Evolutionary conservation across 2,329 filamentous ascomycete species (phyloP), one percentile per base, ranked within the genome.

Genomic region (Metarhizium robertsii): DNA sequence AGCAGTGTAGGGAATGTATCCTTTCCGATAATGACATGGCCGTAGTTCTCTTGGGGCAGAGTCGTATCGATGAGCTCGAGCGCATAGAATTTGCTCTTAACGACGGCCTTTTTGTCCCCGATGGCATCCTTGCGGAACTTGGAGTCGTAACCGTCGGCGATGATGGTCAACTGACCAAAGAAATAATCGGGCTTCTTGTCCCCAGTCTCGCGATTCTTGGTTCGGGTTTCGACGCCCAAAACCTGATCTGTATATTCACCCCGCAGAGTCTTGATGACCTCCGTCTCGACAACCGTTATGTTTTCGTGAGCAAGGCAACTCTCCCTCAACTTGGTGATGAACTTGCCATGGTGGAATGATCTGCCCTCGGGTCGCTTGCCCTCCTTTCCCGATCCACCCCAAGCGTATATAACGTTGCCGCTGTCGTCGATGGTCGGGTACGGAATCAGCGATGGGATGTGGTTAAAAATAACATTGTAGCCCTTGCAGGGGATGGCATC

Each of bases 301-400:
- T 96, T 96, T 59, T 85, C 78, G 66, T 92, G 86, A 18, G 73
- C 77, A 66, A 84, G 73, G 56, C 91, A 94, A 30, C 89, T 86
- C 63, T 80, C 79, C 57, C 94, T 84, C 61, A 99, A 75, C 67
- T 89, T 85, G 72, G 80, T 83, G 64, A 99, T 90, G 73, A 99
- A 96, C 62, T 90, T 84, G 50, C 94, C 94, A 73, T 99, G 94
- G 75, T 99, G 94, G 70, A 99, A 99, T 50, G 82, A 82, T 59
- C 87, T 78, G 43, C 94, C 94, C 2, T 88, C 85, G 59, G 78
- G 73, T 61, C 75, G 77, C 65, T 70, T 71, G 60, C 64, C 65
- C 47, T 64, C 65, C 61, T 66, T 69, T 52, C 65, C 65, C 29
- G 67, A 60, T 29, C 70, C 70, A 50, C 61, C 59, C 71, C 71